Evolutionary conservation across 2,329 filamentous ascomycete genomes (phyloP).

Genomic region (Fusarium sarcochroum): DNA sequence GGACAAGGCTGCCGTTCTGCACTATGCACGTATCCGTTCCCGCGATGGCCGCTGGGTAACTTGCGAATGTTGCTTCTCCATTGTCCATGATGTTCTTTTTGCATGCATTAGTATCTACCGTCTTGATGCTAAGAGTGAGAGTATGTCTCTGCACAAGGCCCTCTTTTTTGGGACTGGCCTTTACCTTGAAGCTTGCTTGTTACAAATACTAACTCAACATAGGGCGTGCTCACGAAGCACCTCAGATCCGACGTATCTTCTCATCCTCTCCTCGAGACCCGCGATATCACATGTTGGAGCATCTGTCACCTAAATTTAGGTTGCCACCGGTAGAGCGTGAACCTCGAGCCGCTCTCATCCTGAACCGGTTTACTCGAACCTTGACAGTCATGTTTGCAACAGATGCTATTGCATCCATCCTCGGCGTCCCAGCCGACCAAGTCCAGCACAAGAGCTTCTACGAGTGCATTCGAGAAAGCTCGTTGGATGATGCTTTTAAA

Average conservation of each 20-base stretch:
- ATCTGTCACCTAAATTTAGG: constrained; percentile 85
- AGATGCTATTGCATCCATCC: constrained; percentile 79
- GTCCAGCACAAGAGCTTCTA: constrained; percentile 87
- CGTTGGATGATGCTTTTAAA: constrained; percentile 80
- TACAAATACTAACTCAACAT: constrained; percentile 25
- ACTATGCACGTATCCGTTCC: constrained; percentile 81
- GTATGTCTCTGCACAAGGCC: constrained; percentile 65
- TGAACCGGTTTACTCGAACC: constrained; percentile 88
- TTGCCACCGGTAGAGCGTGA: constrained; percentile 76
- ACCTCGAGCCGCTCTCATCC: constrained; percentile 84
- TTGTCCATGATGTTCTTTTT: constrained; percentile 90
- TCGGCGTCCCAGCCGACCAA: constrained; percentile 78
- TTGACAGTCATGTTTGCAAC: constrained; percentile 90
- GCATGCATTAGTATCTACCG: constrained; percentile 86
- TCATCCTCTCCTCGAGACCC: constrained; percentile 86
- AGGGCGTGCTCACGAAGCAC: constrained; percentile 84
- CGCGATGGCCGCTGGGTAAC: constrained; percentile 79
- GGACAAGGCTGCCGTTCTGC: constrained; percentile 87
- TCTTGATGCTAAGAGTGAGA: constrained; percentile 76
- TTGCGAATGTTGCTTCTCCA: constrained; percentile 90
- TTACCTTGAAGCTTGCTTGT: neutral
- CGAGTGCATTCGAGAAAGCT: constrained; percentile 85
- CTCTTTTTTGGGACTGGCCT: neutral
- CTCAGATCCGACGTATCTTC: constrained; percentile 83
- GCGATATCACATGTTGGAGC: constrained; percentile 90